phyloP scores from a whole-genome alignment of 2,329 filamentous ascomycete genomes.

The Aspergillus sp. region DNA sequence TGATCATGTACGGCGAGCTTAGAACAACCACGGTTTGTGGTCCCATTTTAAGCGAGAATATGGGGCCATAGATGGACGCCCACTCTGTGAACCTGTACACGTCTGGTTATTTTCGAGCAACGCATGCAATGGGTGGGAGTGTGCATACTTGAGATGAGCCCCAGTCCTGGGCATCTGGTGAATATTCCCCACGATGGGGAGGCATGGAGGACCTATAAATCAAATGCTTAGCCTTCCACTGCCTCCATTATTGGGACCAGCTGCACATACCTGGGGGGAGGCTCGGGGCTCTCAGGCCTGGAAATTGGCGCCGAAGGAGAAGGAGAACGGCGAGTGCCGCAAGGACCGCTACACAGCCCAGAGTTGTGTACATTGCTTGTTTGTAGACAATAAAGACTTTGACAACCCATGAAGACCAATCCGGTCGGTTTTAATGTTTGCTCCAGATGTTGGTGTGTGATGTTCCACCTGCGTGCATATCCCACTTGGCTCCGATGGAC shows the following conservation, averaged over 20 bases:
- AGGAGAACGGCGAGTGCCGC: no score
- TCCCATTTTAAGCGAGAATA: slow-evolving; percentile 39
- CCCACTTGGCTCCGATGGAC: no score
- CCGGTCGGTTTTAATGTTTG: no score
- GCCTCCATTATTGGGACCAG: background rate
- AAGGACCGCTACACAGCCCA: no score
- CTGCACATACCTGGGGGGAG: background rate
- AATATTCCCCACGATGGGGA: slow-evolving; percentile 38
- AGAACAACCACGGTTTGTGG: slow-evolving; percentile 35
- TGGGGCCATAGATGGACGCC: slow-evolving; percentile 36
- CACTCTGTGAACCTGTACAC: slow-evolving; percentile 21
- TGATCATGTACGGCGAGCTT: slow-evolving; percentile 32
- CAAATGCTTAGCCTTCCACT: no score
- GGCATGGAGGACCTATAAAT: slow-evolving; percentile 29
- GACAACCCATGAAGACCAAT: no score
- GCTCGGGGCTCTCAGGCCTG: background rate
- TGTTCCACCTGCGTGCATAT: no score
- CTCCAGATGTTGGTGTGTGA: no score
- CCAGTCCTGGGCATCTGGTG: slow-evolving; percentile 31
- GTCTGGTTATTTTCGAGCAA: background rate
- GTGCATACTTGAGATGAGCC: slow-evolving; percentile 19
- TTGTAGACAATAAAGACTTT: no score
- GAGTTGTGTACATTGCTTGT: no score
- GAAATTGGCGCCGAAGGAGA: no score
- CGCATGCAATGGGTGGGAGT: no score